Evolutionary conservation across 805 yeast genomes (phyloP), one percentile per base, ranked within the genome.

Genomic region (Yamadazyma insecticola): DNA sequence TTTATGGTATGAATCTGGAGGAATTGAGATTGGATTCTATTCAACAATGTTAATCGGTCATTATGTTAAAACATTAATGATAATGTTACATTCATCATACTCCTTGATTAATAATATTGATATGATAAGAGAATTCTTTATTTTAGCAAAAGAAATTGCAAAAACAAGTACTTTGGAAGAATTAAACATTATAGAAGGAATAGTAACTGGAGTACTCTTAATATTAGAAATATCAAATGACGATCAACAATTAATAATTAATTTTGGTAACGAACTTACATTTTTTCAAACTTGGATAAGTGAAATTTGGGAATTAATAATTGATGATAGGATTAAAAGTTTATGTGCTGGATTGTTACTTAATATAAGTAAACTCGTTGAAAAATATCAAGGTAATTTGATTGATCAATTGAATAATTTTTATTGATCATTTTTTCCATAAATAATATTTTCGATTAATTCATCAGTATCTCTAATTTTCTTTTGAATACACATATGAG

Each of bases 11-110:
- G 71, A 68, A 33, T 63, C 63, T 14, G 67, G 60, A 22, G 74
- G 67, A 6, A 63, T 70, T 24, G 57, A 59, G 24, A 54, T 73
- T 22, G 82, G 84, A 0, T 67, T 60, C 24, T 74, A 75, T 43
- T 70, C 82, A 1, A 65, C 72, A 1, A 43, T 80, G 1, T 52
- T 81, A 13, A 60, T 64, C 21, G 65, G 75, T 0, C 89, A 82
- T 47, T 81, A 67, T 50, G 43, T 82, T 27, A 69, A 73, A 32
- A 77, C 85, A 0, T 46, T 82, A 32, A 65, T 76, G 0, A 45
- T 81, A n/a, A 43, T 82, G 2, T 49, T 79, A 13, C 75, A 74
- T 32, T 59, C 76, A 29, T 76, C 82, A 0, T 87, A 86, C 1
- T 57, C 75, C 2, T 56, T 74, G 1, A 40, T 56, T 1, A 70